Evolutionary conservation across 148 eudicot species (phyloP), one percentile per base, ranked within the genome.

Genomic region (Rhododendron ovatum): DNA sequence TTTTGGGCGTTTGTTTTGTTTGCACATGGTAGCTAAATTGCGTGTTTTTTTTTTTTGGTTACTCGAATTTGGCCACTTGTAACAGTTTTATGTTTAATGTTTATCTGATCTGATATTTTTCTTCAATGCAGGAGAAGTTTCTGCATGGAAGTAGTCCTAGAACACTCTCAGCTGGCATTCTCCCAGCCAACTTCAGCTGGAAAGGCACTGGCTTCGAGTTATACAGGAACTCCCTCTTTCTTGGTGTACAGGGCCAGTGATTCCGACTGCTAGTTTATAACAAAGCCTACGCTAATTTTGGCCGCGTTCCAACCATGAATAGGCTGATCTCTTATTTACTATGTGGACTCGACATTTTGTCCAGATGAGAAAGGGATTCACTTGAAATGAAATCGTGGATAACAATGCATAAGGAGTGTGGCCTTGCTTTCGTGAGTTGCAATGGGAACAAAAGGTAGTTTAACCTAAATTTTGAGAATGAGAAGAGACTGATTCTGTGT

Each of bases 181-280:
- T 91, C 94, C 1, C 91, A 91, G 87, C 94, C 95, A 73, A 92
- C 94, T 82, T 86, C 94, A 88, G 88, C 88, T 39, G 95, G 95
- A 55, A 90, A 83, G 76, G 90, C 94, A 67, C 57, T 93, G 88
- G 93, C 93, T 24, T 59, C 85, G 15, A 90, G 81, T 35, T 93
- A 91, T 77, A 78, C 90, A 8, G 90, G 89, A 57, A 90, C 91
- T 18, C 20, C 55, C 76, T 91, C 93, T 1, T 93, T 93, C 86
- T 86, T 93, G 92, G 95, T 91, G 39, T 93, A 93, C 91, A 90
- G 85, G 86, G 77, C 92, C n/a, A 85, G 71, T 85, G 75, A 84
- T 80, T 84, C 84, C 28, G 53, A 84, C 45, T 30, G 15, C 80
- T 84, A 43, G 85, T 17, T 33, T 13, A 30, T 14, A 67, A 4